Base-by-base conservation (phyloP, 2,329 filamentous ascomycete species). In the Raffaelea deltoideospora region DNA sequence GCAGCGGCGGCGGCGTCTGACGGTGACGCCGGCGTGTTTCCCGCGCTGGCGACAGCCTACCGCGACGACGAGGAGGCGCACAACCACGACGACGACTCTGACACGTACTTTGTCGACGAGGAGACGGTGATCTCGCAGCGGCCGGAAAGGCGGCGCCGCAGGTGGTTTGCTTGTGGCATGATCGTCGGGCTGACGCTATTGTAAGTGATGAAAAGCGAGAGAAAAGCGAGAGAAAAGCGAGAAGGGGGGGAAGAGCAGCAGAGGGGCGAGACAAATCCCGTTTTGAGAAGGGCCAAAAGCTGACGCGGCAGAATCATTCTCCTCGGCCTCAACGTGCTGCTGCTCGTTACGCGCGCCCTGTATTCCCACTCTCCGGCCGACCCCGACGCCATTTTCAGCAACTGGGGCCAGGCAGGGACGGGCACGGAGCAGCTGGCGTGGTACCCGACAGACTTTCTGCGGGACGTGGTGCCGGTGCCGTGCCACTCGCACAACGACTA, bases 401-500 rank as follows among this genome's bases (percentile, higher is more conserved):
- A 50, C 41, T 63, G 58, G 59, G 59, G 59, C 13, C 41, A 42
- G 20, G 43, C 52, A 1, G 56, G 58, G 18, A 55, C 53, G 8
- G 53, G 50, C 40, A 49, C 55, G 31, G 54, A 63, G 37, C 57
- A 52, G 3, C 45, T 65, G 14, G 47, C 56, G 1, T 63, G 59
- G 54, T 65, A 65, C 40, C 63, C 67, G 1, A 60, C 65, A 3
- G 63, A 69, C 38, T 67, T 72, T 40, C 62, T 67, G 9, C 58
- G 61, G 11, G 64, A 69, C 39, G 46, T 48, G 9, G 26, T 39
- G 33, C 45, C 46, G 19, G 38, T 47, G 15, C 35, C 44, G 11
- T 47, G 45, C 39, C 76, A 80, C 50, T 77, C 71, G 2, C 76
- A 81, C 49, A 80, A 81, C 45, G 77, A 82, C 52, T 82, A 81